Percentiles rank a stretch among this genome's conserved stretches.
phyloP scores from a whole-genome alignment of 768 basidiomycete species.

The Pholiota microspora region DNA sequence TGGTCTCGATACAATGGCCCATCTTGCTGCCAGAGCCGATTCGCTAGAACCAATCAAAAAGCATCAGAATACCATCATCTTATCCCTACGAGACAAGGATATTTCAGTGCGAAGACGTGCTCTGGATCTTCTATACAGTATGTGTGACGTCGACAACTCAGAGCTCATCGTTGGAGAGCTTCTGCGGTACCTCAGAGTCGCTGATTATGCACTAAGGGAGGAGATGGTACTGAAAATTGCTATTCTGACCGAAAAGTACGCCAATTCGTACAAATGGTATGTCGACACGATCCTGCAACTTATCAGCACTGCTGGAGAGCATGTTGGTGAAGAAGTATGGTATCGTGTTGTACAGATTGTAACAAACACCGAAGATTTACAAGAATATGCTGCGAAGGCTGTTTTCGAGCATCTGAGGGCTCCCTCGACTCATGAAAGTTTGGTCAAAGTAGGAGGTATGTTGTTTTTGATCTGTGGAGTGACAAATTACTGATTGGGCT shows the following conservation, averaged over 20 bases:
- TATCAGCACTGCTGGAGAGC: constrained; percentile 95
- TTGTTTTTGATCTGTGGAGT: background rate
- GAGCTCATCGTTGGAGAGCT: constrained; percentile 95
- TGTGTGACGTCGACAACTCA: constrained; percentile 98
- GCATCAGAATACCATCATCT: constrained; percentile 94
- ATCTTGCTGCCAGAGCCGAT: constrained; percentile 92
- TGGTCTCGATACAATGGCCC: constrained; percentile 97
- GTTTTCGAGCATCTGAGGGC: constrained; percentile 86
- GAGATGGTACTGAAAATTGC: constrained; percentile 99
- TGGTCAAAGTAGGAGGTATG: constrained; percentile 94
- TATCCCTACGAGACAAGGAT: constrained; percentile 93
- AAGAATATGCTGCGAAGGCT: constrained; percentile 93
- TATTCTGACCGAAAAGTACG: constrained; percentile 98
- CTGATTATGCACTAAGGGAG: constrained; percentile 94
- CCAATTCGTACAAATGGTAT: constrained; percentile 98
- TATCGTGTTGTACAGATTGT: constrained; percentile 98
- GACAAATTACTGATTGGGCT: background rate
- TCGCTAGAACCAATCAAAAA: constrained; percentile 90
- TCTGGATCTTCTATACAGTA: constrained; percentile 94
- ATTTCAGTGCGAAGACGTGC: constrained; percentile 94
- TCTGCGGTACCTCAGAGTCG: constrained; percentile 89
- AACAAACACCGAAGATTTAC: constrained; percentile 96
- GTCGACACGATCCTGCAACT: constrained; percentile 96
- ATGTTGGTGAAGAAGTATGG: constrained; percentile 99
- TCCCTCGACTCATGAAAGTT: constrained; percentile 85